Evolutionary conservation across 1,284 basidiomycete genomes (phyloP).

Genomic region (Leccinum proliferum): DNA sequence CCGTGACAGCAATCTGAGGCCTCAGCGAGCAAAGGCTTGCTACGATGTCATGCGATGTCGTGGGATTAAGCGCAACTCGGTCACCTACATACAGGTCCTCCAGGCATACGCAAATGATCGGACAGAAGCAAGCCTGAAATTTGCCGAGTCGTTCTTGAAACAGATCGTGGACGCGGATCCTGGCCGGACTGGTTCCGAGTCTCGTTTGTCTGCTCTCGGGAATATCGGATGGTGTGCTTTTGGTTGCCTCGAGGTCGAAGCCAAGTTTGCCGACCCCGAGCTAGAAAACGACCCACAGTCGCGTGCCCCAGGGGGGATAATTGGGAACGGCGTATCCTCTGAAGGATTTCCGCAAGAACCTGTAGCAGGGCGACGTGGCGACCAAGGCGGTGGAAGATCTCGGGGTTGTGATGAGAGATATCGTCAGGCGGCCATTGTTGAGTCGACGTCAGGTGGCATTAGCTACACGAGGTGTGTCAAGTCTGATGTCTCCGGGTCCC

Average conservation of each 20-base stretch:
- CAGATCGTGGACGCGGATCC: constrained; percentile 37
- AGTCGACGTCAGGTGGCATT: constrained; percentile 59
- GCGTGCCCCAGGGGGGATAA: constrained; percentile 49
- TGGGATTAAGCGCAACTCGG: constrained; percentile 63
- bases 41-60: constrained; percentile 72
- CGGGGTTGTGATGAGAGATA: constrained; percentile 46
- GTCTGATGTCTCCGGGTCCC: background rate
- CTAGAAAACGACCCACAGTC: constrained; percentile 35
- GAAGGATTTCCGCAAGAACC: constrained; percentile 68
- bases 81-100: constrained; percentile 73
- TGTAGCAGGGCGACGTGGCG: constrained; percentile 70
- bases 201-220: constrained; percentile 41
- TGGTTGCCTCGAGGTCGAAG: constrained; percentile 22
- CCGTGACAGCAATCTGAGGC: constrained; percentile 37
- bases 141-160: constrained; percentile 61
- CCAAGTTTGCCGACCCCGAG: constrained; percentile 44
- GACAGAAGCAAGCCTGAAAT: constrained; percentile 42
- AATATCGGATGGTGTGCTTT: constrained; percentile 38
- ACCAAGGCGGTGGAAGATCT: constrained; percentile 81
- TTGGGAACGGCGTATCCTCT: constrained; percentile 73
- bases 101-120: constrained; percentile 50
- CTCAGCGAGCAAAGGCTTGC: constrained; percentile 53
- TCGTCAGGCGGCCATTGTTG: constrained; percentile 26
- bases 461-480: constrained; percentile 45
- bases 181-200: constrained; percentile 36